Evolutionary conservation across 352 stramenopile genomes (phyloP), one percentile per base, ranked within the genome.

Genomic region (Phytophthora pseudosyringae): DNA sequence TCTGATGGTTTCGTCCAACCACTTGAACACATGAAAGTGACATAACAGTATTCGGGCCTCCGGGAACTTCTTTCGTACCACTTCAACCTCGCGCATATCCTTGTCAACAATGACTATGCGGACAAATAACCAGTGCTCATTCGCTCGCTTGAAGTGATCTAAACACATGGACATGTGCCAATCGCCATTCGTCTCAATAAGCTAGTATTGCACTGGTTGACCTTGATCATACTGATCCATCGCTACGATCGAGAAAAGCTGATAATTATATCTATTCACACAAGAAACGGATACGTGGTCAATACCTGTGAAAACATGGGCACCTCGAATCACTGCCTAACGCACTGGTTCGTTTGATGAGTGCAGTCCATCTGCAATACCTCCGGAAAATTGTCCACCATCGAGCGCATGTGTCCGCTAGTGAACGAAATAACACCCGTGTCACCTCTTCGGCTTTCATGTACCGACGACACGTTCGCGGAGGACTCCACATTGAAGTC

Each of bases 181-280:
- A 35, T 35, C 31, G 8, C 11, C 3, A 12, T 40, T 62, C 7
- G 44, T 54, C 16, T 60, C 59, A 0, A 68, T 13, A 8, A 63
- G 13, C 0, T 35, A 68, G 43, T 68, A 57, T 25, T 68, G 49
- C 0, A 67, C 59, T 1, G 50, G 16, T 25, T 61, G 33, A 8
- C 25, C 48, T 2, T 67, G n/a, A 0, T 40, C 35, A 9, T 36
- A 59, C 16, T 67, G 32, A 43, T 60, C 40, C 40, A 59, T 52
- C 9, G 46, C 46, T 4, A 60, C 33, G 26, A 55, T 39, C 1
- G 43, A 32, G 6, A 59, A 11, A 49, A 60, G 33, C 25, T 35
- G 31, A 35, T 35, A 35, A 3, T 35, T 35, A 3, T 35, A 35
- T 35, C 1, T 35, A 35, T 11, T 35, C 31, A 35, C 31, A 35